Base-by-base conservation (phyloP, 2,329 filamentous ascomycete species). In the Sclerotinia minor region DNA sequence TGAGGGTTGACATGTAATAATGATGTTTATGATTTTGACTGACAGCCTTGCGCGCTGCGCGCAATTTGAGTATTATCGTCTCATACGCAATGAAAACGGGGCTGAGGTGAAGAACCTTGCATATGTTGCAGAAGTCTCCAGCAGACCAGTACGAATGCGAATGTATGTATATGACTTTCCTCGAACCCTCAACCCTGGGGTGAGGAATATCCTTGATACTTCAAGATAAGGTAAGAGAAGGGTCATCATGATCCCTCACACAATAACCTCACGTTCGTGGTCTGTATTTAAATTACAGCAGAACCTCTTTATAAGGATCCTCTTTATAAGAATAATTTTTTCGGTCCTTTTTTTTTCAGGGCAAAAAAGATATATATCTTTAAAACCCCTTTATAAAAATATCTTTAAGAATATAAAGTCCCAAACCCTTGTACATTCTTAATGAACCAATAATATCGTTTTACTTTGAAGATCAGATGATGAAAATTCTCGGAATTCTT, bases 121-220 rank as follows among this genome's bases (percentile, higher is more conserved):
- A 52, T 21, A 55, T 55, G n/a, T 57, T 65, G 63, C 63, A 65
- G 63, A 53, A 50, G 32, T 66, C 59, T 41, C 32, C 54, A 53
- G 32, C 21, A 35, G 32, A 47, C 29, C 55, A 67, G 44, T 52
- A 63, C 65, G 13, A 54, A 63, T 38, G 24, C 47, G 38, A 67
- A 52, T 21, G 35, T 45, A 17, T 61, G 47, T 63, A 66, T 54
- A 52, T 66, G 26, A 13, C 44, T 41, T 41, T 38, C 52, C 55
- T 61, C 35, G 57, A 63, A 67, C 49, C 65, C 65, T 61, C 41
- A 53, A 35, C 55, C 64, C 57, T 52, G 45, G 21, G 59, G n/a
- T 41, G 32, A 67, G 55, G 54, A 67, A 61, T 13, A 67, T 45
- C 65, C 65, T 67, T 67, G 57, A 67, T 60, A 35, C 65, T 67